Percentiles rank a stretch among this genome's conserved stretches.
Conservation (phyloP, 768 basidiomycete species). For the Mycena rebaudengoi region DNA sequence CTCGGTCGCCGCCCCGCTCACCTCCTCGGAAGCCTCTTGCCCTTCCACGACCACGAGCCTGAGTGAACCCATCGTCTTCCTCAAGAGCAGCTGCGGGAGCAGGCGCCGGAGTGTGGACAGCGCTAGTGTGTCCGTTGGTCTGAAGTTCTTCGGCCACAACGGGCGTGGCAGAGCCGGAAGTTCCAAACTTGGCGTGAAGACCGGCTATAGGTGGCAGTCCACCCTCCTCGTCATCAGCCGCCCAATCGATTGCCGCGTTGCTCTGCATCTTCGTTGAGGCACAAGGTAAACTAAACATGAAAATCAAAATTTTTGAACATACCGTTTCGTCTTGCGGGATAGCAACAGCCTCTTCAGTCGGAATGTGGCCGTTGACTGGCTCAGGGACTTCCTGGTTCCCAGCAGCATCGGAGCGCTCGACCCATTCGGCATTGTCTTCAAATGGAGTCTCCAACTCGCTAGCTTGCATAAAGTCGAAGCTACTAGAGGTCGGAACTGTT, state of each 20-base stretch:
- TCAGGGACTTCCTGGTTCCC: constrained; percentile 36
- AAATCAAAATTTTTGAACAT: neutral
- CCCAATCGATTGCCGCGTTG: constrained; percentile 76
- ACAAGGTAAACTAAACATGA: neutral
- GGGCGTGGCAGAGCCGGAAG: constrained; percentile 77
- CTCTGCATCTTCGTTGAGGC: constrained; percentile 28
- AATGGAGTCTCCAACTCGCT: constrained; percentile 75
- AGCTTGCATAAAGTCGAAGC: constrained; percentile 84
- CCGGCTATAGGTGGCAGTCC: constrained; percentile 81
- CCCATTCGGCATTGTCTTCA: constrained; percentile 65
- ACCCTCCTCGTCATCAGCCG: constrained; percentile 84
- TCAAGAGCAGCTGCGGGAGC: constrained; percentile 32
- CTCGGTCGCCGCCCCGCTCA: constrained; percentile 29
- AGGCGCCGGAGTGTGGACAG: constrained; percentile 23
- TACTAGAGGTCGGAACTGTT: constrained; percentile 50
- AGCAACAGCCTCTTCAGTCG: constrained; percentile 24
- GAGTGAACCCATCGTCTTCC: constrained; percentile 74
- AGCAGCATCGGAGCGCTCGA: constrained; percentile 55
- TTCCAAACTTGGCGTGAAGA: constrained; percentile 80
- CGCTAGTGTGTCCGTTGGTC: constrained; percentile 37
- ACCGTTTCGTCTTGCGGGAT: constrained; percentile 28
- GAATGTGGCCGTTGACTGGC: constrained; percentile 42
- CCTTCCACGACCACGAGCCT: constrained; percentile 58
- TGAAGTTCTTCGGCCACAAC: constrained; percentile 43
- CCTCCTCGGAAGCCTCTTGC: constrained; percentile 44